A percentile compares a stretch with the other conserved stretches of the same genome.
These are phyloP conservation scores for Aegilops speltoides DNA, from an alignment of 176 grass and related monocot species.

Conservation along the genomic window DNA sequence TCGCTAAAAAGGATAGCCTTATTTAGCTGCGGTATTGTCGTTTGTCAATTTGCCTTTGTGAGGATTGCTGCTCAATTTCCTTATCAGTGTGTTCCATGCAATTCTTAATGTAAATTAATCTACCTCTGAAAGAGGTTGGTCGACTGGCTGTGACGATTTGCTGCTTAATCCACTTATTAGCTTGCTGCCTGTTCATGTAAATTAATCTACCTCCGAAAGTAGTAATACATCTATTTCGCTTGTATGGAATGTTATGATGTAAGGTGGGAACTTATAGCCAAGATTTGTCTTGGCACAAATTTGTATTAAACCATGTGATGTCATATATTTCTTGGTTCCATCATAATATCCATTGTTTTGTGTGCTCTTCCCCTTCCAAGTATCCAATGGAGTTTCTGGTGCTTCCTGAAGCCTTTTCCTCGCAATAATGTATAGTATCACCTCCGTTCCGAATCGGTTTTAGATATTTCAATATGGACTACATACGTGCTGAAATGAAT, in stretches of 20 bases:
- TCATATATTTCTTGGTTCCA: neutral
- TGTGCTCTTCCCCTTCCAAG: neutral
- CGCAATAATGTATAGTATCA: slow-evolving; percentile 1
- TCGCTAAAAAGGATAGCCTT: neutral
- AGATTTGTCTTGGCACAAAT: neutral
- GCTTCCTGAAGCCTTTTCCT: slow-evolving; percentile 33
- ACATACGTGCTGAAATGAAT: no score
- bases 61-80: neutral
- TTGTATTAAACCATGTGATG: neutral
- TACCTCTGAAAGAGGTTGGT: no score
- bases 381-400: slow-evolving; percentile 27
- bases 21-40: neutral
- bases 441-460: no score
- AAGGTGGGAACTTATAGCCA: neutral
- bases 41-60: neutral
- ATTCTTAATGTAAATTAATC: neutral
- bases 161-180: neutral
- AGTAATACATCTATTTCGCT: neutral
- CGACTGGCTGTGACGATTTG: neutral
- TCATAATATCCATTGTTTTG: neutral
- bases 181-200: neutral
- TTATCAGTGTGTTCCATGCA: neutral
- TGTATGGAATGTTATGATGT: slow-evolving; percentile 18
- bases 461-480: no score
- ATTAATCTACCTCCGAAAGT: slow-evolving; percentile 30